These are phyloP conservation scores for Talaromyces sp. DNA, from an alignment of 2,329 filamentous ascomycete genomes.

Conservation along the genomic window DNA sequence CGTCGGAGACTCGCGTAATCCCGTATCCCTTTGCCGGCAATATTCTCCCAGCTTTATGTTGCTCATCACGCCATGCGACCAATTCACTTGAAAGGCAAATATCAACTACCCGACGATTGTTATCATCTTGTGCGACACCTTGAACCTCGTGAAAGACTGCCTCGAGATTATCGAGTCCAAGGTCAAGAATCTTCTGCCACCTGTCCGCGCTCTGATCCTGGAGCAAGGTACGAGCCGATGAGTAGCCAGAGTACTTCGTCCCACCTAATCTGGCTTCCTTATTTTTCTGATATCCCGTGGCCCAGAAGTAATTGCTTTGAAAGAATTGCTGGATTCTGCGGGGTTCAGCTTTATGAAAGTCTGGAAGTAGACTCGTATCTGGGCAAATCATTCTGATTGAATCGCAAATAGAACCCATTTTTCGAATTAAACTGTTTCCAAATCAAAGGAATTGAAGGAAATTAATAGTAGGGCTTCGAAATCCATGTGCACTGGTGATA, in stretches of 20 bases:
- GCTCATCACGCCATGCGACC: slow-evolving; percentile 18
- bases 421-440: not conserved
- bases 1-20: slow-evolving; percentile 17
- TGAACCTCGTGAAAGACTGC: not conserved
- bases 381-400: not conserved
- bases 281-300: not conserved
- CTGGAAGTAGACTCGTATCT: not conserved
- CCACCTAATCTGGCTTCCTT: not conserved
- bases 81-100: slow-evolving; percentile 16
- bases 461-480: not conserved
- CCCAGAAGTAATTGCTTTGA: not conserved
- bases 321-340: not conserved
- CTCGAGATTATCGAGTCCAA: not conserved
- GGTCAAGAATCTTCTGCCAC: not conserved
- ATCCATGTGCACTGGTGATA: not conserved
- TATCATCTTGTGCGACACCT: not conserved
- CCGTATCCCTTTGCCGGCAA: slow-evolving; percentile 21
- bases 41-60: slow-evolving; percentile 17
- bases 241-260: not conserved
- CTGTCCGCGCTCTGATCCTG: not conserved
- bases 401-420: not conserved
- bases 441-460: not conserved
- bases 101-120: not conserved
- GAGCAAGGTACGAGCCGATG: not conserved
- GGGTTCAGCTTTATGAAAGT: not conserved